Evolutionary conservation across 2,329 filamentous ascomycete genomes (phyloP).

Genomic region (Paraphoma sp.): DNA sequence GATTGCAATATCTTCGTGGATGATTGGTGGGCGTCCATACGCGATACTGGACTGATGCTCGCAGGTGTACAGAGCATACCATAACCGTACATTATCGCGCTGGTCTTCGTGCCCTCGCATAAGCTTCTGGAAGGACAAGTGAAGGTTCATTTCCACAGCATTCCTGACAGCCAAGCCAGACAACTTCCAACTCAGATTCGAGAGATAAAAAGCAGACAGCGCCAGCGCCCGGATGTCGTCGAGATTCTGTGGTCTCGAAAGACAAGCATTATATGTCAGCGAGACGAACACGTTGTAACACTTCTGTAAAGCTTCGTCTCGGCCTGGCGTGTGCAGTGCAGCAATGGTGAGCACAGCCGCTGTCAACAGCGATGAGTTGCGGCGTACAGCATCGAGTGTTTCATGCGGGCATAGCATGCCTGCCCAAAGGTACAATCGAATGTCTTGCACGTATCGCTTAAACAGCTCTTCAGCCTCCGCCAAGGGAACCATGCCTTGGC

Average conservation of each 20-base stretch:
- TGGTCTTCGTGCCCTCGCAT: slow-evolving; percentile 43
- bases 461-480: slow-evolving; percentile 41
- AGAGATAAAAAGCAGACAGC: slow-evolving; percentile 50
- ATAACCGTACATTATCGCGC: slow-evolving; percentile 47
- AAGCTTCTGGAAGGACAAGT: slow-evolving; percentile 46
- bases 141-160: slow-evolving; percentile 50
- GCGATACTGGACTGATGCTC: slow-evolving; percentile 52
- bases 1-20: slow-evolving; percentile 48
- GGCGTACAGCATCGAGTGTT: slow-evolving; percentile 36
- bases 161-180: slow-evolving; percentile 49
- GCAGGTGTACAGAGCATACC: slow-evolving; percentile 49
- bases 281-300: slow-evolving; percentile 44
- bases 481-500: slow-evolving; percentile 34
- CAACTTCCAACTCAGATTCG: slow-evolving; percentile 50
- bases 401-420: slow-evolving; percentile 39
- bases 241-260: slow-evolving; percentile 45
- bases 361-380: slow-evolving; percentile 39
- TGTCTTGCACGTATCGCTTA: slow-evolving; percentile 35
- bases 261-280: slow-evolving; percentile 40
- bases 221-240: slow-evolving; percentile 49
- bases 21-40: slow-evolving; percentile 50
- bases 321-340: slow-evolving; percentile 37
- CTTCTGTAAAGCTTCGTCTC: slow-evolving; percentile 35
- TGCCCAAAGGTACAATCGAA: slow-evolving; percentile 42
- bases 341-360: slow-evolving; percentile 39